Conservation (phyloP, 2,329 filamentous ascomycete genomes). For the Aureobasidium lini region DNA sequence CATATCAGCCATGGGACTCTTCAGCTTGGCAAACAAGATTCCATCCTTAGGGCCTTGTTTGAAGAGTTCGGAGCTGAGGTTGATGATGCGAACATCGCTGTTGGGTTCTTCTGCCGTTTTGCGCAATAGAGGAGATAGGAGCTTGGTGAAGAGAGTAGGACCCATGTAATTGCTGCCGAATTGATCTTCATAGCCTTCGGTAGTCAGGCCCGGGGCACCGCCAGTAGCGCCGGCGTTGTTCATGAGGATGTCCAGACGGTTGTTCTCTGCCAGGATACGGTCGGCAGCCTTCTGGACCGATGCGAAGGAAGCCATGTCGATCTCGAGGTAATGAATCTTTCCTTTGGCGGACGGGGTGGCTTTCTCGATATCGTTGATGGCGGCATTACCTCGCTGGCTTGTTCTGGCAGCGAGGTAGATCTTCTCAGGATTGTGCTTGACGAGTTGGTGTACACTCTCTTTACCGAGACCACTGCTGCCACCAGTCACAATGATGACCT, state of each 20-base stretch:
- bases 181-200: constrained; percentile 29
- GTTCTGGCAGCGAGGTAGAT: constrained; percentile 46
- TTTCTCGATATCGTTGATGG: constrained; percentile 34
- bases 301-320: constrained; percentile 46
- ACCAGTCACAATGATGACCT: constrained; percentile 25
- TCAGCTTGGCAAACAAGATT: constrained; percentile 24
- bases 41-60: constrained; percentile 16
- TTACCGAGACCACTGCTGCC: constrained; percentile 22
- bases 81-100: constrained; percentile 25
- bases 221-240: constrained; percentile 27
- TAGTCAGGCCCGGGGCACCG: constrained; percentile 17
- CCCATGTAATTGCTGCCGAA: constrained; percentile 30
- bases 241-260: constrained; percentile 26
- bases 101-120: constrained; percentile 19
- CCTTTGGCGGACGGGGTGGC: constrained; percentile 20
- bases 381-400: constrained; percentile 39
- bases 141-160: constrained; percentile 27
- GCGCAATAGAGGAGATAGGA: constrained; percentile 22
- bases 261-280: constrained; percentile 24
- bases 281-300: constrained; percentile 41
- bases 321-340: constrained; percentile 37
- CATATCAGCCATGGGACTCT: constrained; percentile 18
- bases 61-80: constrained; percentile 23
- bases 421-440: constrained; percentile 44
- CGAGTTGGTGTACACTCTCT: constrained; percentile 40